Base-by-base conservation (phyloP, 108 stramenopile species). In the Cyclotella kingstonii region DNA sequence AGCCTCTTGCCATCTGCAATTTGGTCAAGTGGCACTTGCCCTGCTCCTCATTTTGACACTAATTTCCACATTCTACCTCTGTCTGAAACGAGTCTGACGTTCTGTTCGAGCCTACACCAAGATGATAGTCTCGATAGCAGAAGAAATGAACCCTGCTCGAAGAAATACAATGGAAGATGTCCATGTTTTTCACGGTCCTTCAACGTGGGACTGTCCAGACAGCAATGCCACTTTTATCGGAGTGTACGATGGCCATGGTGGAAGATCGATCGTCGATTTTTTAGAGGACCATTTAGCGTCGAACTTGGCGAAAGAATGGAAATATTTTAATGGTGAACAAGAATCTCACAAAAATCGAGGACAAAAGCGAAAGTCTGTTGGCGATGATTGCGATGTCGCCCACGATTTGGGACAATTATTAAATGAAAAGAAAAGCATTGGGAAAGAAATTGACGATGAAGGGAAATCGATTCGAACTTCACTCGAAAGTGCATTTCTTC, bases 161-260 rank as follows among this genome's bases (percentile, higher is more conserved):
- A 73, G 98, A 1, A 89, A 78, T 44, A 95, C 90, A n/a, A 97
- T 98, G 94, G 98, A 99, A 68, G 98, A 99, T 65, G 82, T 79
- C 28, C 86, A 90, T 56, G 85, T 80, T 0, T 61, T 91, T 38
- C 68, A 78, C 35, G 36, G 63, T 28, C 68, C 84, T 0, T 80
- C 79, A 3, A 65, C 69, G 18, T 90, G 86, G 89, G 51, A 63
- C 8, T 59, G 62, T 5, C 76, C 90, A 4, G 73, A 90, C 57
- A 52, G 73, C 21, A 63, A 81, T 33, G 67, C 81, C 38, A 80
- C 86, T 3, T 95, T 85, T 59, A 57, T 97, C 14, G 95, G 74
- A 0, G 80, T 97, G 5, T 97, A 93, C 64, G 98, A 98, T 65
- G 98, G 98, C 19, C 98, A 98, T 64, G 98, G 98, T 27, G 93